These are phyloP conservation scores for Cnidoscolus chayamansa DNA, from an alignment of 441 rosid species.

Conservation along the genomic window DNA sequence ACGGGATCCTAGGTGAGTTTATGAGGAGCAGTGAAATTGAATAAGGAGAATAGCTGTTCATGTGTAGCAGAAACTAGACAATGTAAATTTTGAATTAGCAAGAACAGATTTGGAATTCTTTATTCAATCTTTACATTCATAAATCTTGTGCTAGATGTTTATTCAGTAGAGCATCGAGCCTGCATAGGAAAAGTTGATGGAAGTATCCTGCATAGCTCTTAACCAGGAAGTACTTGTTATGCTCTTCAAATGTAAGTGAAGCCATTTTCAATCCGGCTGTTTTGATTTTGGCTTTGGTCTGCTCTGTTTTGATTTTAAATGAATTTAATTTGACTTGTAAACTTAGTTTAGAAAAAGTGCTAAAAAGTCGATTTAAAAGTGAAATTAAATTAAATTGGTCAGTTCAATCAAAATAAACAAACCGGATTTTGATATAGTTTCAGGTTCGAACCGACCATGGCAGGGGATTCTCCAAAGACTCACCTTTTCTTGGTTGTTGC, in stretches of 20 bases:
- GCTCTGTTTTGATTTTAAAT: too few species aligned
- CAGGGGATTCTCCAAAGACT: too few species aligned
- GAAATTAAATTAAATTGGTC: too few species aligned
- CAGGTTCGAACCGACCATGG: too few species aligned
- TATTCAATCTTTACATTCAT: not conserved
- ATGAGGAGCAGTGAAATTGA: not conserved
- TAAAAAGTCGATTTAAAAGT: too few species aligned
- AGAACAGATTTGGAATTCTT: not conserved
- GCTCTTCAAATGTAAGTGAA: not conserved
- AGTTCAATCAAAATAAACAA: too few species aligned
- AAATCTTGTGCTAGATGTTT: not conserved
- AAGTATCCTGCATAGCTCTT: not conserved
- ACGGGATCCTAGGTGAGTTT: constrained; percentile 19
- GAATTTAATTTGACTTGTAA: too few species aligned
- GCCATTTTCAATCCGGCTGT: too few species aligned
- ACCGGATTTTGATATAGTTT: too few species aligned
- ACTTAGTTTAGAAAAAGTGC: too few species aligned
- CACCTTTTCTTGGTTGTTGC: constrained; percentile 30
- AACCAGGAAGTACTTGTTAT: not conserved
- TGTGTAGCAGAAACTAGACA: not conserved
- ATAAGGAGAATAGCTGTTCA: not conserved
- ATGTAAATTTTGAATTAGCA: not conserved
- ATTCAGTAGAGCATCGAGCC: not conserved
- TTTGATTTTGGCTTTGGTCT: too few species aligned
- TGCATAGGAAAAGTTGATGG: not conserved